These are phyloP conservation scores for Aspergillus latus DNA, from an alignment of 2,329 filamentous ascomycete species.

Conservation along the genomic window DNA sequence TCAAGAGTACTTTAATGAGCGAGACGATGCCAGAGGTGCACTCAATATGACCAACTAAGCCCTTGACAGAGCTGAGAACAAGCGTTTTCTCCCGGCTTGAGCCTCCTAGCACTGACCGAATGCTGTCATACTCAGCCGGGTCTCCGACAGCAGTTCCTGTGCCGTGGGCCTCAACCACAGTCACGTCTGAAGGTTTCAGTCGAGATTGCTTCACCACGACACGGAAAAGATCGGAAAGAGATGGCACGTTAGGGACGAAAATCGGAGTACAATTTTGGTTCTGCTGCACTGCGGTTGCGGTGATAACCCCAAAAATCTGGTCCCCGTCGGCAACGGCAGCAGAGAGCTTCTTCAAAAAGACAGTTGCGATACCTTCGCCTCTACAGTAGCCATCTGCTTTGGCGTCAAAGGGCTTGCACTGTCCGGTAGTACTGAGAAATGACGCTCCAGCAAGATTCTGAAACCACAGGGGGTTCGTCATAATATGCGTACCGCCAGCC, in stretches of 20 bases:
- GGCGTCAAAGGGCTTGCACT: constrained; percentile 50
- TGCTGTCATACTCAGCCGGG: constrained; percentile 29
- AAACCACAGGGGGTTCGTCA: constrained; percentile 29
- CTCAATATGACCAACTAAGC: constrained; percentile 37
- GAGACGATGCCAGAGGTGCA: constrained; percentile 33
- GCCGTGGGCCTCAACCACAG: constrained; percentile 37
- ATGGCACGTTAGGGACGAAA: constrained; percentile 20
- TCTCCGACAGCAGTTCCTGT: constrained; percentile 36
- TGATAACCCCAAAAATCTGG: constrained; percentile 47
- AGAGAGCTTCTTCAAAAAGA: constrained; percentile 50
- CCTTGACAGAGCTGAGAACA: constrained; percentile 35
- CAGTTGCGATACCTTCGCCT: constrained; percentile 47
- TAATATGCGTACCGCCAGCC: constrained; percentile 37
- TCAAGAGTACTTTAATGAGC: constrained; percentile 32
- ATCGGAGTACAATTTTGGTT: constrained; percentile 30
- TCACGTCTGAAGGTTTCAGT: constrained; percentile 27
- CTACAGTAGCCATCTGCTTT: constrained; percentile 55
- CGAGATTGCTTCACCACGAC: constrained; percentile 25
- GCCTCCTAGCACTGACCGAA: constrained; percentile 25
- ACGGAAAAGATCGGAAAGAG: constrained; percentile 33
- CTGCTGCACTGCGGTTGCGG: constrained; percentile 33
- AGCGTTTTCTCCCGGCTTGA: constrained; percentile 15
- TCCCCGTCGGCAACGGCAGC: constrained; percentile 49
- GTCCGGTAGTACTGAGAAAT: constrained; percentile 47
- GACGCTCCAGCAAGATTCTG: constrained; percentile 34